A percentile compares a stretch with the other conserved stretches of the same genome.
Evolutionary conservation across 176 grass and related monocot genomes (phyloP).

Genomic region (Oryza punctata): DNA sequence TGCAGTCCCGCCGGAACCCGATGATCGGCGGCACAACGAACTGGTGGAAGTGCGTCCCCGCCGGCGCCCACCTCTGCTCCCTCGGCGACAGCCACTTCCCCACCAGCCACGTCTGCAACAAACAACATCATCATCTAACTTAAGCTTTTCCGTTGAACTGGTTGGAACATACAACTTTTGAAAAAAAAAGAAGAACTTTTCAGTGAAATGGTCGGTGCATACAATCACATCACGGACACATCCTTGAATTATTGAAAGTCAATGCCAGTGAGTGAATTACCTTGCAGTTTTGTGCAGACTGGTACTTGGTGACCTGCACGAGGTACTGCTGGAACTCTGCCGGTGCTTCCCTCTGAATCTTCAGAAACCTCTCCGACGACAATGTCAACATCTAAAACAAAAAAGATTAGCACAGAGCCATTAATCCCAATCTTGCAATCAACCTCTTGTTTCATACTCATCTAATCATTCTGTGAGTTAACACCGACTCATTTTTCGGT

Average conservation of each 20-base stretch:
- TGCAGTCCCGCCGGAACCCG: constrained; percentile 79
- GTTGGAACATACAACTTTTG: neutral
- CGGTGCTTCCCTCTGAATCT: constrained; percentile 81
- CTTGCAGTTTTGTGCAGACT: constrained; percentile 76
- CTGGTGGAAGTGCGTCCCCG: constrained; percentile 95
- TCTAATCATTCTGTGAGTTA: neutral
- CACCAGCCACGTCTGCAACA: constrained; percentile 71
- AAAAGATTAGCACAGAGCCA: neutral
- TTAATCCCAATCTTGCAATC: neutral
- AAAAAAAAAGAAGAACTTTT: no score
- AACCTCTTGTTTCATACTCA: neutral
- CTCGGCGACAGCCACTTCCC: constrained; percentile 82
- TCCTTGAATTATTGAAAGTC: no score
- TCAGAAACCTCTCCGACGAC: constrained; percentile 73
- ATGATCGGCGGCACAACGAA: constrained; percentile 93
- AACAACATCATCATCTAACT: neutral
- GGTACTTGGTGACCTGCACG: constrained; percentile 87
- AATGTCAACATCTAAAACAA: constrained; percentile 69
- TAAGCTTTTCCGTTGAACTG: neutral
- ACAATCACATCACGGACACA: no score
- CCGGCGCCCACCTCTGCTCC: constrained; percentile 78
- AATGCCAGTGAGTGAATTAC: neutral
- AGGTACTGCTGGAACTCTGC: constrained; percentile 70
- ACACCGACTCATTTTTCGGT: neutral
- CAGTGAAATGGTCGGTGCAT: no score